These are phyloP conservation scores for Acacia acuminata DNA, from an alignment of 306 rosid genomes.

Conservation along the genomic window DNA sequence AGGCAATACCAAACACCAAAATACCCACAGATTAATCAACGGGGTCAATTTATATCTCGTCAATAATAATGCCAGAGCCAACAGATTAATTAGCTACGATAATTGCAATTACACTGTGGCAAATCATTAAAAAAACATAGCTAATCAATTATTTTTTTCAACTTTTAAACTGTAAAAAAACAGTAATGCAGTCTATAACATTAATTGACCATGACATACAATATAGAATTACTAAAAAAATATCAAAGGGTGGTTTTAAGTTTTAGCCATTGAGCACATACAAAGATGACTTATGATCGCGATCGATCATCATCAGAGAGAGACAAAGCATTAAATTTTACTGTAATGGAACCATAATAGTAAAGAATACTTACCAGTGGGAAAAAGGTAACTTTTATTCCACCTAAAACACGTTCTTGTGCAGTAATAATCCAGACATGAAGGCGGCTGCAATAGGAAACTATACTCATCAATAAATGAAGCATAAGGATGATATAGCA, in stretches of 20 bases:
- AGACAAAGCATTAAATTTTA: slow-evolving; percentile 4
- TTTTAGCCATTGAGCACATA: background rate
- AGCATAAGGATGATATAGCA: slow-evolving; percentile 7
- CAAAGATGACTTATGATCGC: background rate
- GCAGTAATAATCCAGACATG: slow-evolving; percentile 48
- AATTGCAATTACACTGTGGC: slow-evolving; percentile 33
- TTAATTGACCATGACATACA: slow-evolving; percentile 25
- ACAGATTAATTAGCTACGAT: slow-evolving; percentile 35
- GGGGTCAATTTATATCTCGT: background rate
- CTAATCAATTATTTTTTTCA: slow-evolving; percentile 29
- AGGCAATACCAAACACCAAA: background rate
- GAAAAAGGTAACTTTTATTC: slow-evolving; percentile 15
- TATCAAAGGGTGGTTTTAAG: background rate
- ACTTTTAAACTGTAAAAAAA: slow-evolving; percentile 38
- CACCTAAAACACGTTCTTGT: slow-evolving; percentile 35
- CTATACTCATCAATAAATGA: slow-evolving; percentile 11
- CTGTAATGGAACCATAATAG: background rate
- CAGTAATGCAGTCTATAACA: slow-evolving; percentile 27
- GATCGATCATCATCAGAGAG: background rate
- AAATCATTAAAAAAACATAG: slow-evolving; percentile 7
- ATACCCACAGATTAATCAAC: background rate
- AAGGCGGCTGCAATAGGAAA: slow-evolving; percentile 46
- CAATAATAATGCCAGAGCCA: slow-evolving; percentile 18
- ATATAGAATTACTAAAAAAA: slow-evolving; percentile 4
- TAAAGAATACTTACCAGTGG: slow-evolving; percentile 11